Evolutionary conservation across 305 asterid genomes (phyloP), one percentile per base, ranked within the genome.

Genomic region (Solanum hybrid): DNA sequence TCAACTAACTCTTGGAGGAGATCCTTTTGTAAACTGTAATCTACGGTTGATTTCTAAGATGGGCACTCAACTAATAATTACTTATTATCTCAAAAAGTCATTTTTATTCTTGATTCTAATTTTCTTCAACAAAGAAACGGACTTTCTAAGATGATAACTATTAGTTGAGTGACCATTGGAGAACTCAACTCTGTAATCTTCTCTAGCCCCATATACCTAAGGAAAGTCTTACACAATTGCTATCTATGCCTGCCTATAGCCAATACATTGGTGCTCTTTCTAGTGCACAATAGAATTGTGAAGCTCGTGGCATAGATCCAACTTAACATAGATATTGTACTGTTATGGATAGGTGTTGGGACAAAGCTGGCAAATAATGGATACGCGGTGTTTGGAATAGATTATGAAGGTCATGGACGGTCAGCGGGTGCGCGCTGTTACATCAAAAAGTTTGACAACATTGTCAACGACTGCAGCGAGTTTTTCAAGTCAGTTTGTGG

Each of bases 371-470:
- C 98, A 4, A 92, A 93, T n/a, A 82, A 92, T 24, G 99, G 98
- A 6, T 97, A 94, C 22, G 98, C 95, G 0, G 99, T 97, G 79
- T 95, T 96, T 39, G 99, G 99, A 17, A 92, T 97, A 10, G 99
- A 97, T 89, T 96, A 97, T 22, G 99, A 97, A 95, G 99, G 99
- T 12, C 99, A 97, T 73, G 99, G 99, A 36, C 96, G 95, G 88
- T 97, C 99, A n/a, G 86, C 29, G 91, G 99, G 99, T 15, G 89
- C 95, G 15, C 98, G 99, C 1, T 97, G 99, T 90, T 97, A 97
- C 96, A 95, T 97, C 89, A 96, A 95, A 90, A 94, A 88, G 94
- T 97, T 97, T 57, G 95, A 96, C 90, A 93, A 97, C 91, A 92
- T 97, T 79, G 97, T 97, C 90, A 85, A 90, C 7, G 99, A 97